These are phyloP conservation scores for Diplodia scrobiculata DNA, from an alignment of 2,329 filamentous ascomycete species.

Conservation along the genomic window DNA sequence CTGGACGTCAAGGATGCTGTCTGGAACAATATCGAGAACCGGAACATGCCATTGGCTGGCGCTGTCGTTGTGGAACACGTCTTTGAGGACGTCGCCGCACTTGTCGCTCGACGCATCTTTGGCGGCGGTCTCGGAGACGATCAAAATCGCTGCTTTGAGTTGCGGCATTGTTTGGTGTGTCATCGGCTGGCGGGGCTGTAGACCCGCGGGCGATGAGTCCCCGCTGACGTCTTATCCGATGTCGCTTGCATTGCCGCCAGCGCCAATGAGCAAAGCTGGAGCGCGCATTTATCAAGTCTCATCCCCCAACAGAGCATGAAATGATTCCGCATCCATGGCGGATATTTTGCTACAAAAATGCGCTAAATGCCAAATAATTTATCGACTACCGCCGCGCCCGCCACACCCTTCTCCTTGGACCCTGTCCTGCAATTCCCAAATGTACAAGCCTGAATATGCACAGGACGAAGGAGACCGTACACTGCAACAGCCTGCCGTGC, in stretches of 20 bases:
- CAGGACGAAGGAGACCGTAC: slow-evolving; percentile 15
- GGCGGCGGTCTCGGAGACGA: slow-evolving; percentile 88
- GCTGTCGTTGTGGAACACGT: slow-evolving; percentile 69
- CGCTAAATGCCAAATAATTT: slow-evolving; percentile 21
- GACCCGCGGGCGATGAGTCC: not conserved
- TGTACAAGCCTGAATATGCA: slow-evolving; percentile 26
- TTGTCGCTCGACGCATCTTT: slow-evolving; percentile 77
- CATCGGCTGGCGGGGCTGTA: not conserved
- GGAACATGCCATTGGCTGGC: slow-evolving; percentile 70
- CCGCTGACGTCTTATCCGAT: slow-evolving; percentile 13
- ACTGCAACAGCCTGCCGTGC: not conserved
- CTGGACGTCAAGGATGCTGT: slow-evolving; percentile 75
- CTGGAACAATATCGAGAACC: slow-evolving; percentile 74
- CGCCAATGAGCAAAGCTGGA: no score
- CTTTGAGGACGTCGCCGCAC: slow-evolving; percentile 65
- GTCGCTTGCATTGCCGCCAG: not conserved
- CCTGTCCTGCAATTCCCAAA: slow-evolving; percentile 3
- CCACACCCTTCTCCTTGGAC: not conserved
- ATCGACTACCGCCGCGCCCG: not conserved
- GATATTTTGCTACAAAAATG: slow-evolving; percentile 25
- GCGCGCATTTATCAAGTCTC: not conserved
- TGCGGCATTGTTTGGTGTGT: slow-evolving; percentile 26
- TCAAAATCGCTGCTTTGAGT: slow-evolving; percentile 74
- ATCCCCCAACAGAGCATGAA: not conserved
- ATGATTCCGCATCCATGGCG: slow-evolving; percentile 18